Base-by-base conservation (phyloP, 164 flowering plant species). In the Platanus orientalis region DNA sequence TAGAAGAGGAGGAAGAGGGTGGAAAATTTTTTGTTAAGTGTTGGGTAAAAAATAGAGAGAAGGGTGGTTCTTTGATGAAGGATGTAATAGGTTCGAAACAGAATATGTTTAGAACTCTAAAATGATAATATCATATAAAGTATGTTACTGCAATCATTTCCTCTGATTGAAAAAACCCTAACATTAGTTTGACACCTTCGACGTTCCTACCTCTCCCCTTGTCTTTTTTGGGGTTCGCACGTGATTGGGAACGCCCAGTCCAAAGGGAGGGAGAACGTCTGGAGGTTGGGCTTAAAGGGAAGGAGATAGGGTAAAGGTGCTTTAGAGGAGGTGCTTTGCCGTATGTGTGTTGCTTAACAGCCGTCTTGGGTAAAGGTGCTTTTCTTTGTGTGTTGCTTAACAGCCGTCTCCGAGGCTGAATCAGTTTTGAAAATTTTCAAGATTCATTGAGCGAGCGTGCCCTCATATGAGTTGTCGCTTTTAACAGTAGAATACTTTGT, bases 141-240 rank as follows among this genome's bases (percentile, higher is more conserved):
- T 27, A 58, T 64, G 48, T 75, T 78, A 70, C 69, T 69, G 72
- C 79, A 76, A 81, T 73, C 60, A 67, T 76, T 70, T 69, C 61
- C 53, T 34, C 40, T 57, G 24, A 59, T 53, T 17, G 56, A 13
- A 61, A 56, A 63, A 73, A 65, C 73, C 76, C 66, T 68, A 62
- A 58, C 63, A 68, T 64, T 66, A 71, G 57, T 62, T 56, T 55
- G 5, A 25, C 23, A 34, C 27, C 58, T 54, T 29, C 60, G 53
- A 64, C 19, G 58, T 29, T 11, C 60, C 16, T 17, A 64, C 28
- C 30, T 73, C 68, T 62, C 19, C 28, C 25, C 40, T 60, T 57
- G 66, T 61, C 63, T 47, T 61, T 50, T 58, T 54, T 0, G 23
- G 2, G 65, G 0, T 21, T 24, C 1, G 49, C 20, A 44, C 20